These are phyloP conservation scores for Mycosarcoma maydis DNA, from an alignment of 1,284 basidiomycete genomes.

Conservation along the genomic window DNA sequence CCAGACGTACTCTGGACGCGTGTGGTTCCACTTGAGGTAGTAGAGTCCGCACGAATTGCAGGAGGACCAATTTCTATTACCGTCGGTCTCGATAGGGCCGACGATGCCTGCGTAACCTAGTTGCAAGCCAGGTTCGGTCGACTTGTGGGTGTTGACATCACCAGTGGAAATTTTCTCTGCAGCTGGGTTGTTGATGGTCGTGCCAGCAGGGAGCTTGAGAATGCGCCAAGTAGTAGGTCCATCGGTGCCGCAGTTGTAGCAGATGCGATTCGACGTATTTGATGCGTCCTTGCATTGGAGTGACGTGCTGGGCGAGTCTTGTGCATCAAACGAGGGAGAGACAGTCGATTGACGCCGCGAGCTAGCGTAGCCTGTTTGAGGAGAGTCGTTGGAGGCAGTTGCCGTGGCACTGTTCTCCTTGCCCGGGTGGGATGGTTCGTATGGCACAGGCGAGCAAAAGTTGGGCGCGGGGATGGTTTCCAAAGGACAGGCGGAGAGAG, in stretches of 20 bases:
- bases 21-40: conserved; percentile 55
- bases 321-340: conserved; percentile 21
- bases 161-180: conserved; percentile 28
- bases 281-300: conserved; percentile 21
- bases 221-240: conserved; percentile 55
- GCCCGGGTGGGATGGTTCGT: conserved; percentile 8
- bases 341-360: conserved; percentile 19
- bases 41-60: conserved; percentile 65
- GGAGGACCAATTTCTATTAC: conserved; percentile 52
- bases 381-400: conserved; percentile 12
- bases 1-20: conserved; percentile 55
- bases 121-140: conserved; percentile 13
- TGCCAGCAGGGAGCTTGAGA: conserved; percentile 46
- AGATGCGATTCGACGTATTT: conserved; percentile 28
- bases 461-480: conserved; percentile 26
- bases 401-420: conserved; percentile 28
- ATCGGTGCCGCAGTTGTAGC: conserved; percentile 62
- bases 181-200: conserved; percentile 40
- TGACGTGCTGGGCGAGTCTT: conserved; percentile 12
- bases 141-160: conserved; percentile 20
- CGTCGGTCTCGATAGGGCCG: conserved; percentile 37
- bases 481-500: conserved; percentile 19
- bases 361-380: conserved; percentile 8
- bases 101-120: conserved; percentile 19
- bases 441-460: conserved; percentile 5